Base-by-base conservation (phyloP, 1,139 yeast genomes). In the Keqinozyma sinolaborantium region DNA sequence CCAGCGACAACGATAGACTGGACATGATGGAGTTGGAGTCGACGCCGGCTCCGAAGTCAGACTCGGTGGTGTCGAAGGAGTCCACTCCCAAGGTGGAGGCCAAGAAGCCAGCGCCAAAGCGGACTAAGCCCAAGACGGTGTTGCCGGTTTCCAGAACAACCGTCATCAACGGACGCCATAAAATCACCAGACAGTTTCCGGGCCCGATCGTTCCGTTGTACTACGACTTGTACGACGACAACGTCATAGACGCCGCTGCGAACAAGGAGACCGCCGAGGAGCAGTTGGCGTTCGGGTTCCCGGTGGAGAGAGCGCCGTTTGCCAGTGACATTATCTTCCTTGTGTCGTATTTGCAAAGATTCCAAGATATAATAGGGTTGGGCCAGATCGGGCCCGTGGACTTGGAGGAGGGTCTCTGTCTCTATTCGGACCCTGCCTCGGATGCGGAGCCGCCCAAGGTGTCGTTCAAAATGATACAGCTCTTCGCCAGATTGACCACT, bases 351-450 rank as follows among this genome's bases (percentile, higher is more conserved):
- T 48, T 73, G 23, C 58, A 59, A 30, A 73, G 70, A 42, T 76
- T 74, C 41, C 54, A 51, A 33, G 48, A 51, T 5, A 36, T 58
- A 4, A 32, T 60, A 2, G 54, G 55, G 24, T 36, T 72, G 8
- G 56, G 60, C 16, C 56, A 58, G 21, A 31, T 57, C 9, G 60
- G 65, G 1, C 78, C 79, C 9, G 71, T 66, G 37, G 76, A 71
- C 42, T 56, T 76, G 21, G 80, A 75, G 43, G 49, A 54, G 14
- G 81, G 80, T 1, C 51, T 75, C 26, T 60, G 71, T 16, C 48
- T 74, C 24, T 38, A 40, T 25, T 37, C 34, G 16, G 38, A 43
- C 29, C 21, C 21, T 18, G 9, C 21, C 10, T 10, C 9, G 7
- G 28, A 25, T 10, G 38, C 44, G 14, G 43, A 44, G 24, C 34